phyloP scores from a whole-genome alignment of 257 asterid genomes.

The Nicotiana noctiflora region DNA sequence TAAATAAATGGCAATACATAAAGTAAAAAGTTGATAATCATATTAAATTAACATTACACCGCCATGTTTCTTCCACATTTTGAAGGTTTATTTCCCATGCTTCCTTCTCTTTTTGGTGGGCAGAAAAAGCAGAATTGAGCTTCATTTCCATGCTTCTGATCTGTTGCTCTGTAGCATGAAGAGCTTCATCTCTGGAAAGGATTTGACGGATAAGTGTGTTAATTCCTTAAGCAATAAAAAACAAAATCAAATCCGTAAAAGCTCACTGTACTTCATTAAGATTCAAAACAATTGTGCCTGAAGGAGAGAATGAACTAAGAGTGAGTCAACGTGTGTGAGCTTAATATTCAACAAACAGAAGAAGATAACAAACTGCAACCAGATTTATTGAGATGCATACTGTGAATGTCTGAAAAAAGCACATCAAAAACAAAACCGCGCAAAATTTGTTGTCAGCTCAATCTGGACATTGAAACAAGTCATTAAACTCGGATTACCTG shows the following conservation, averaged over 20 bases:
- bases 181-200: constrained; percentile 71
- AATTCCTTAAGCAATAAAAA: constrained; percentile 3
- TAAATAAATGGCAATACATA: constrained; percentile 3
- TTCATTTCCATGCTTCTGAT: constrained; percentile 59
- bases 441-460: not conserved
- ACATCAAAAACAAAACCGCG: not conserved
- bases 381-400: not conserved
- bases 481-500: constrained; percentile 42
- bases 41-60: constrained; percentile 39
- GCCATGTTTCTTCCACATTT: constrained; percentile 93
- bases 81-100: constrained; percentile 73
- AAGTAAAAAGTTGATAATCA: constrained; percentile 10
- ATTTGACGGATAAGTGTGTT: constrained; percentile 15
- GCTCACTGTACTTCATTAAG: not conserved
- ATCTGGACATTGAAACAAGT: not conserved
- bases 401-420: not conserved
- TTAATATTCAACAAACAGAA: not conserved
- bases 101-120: constrained; percentile 74
- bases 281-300: not conserved
- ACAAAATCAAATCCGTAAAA: not conserved
- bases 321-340: not conserved
- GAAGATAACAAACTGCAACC: not conserved
- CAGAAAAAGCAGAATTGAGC: constrained; percentile 63
- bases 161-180: constrained; percentile 52
- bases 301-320: not conserved